A percentile compares a stretch with the other conserved stretches of the same genome.
Evolutionary conservation across 768 basidiomycete genomes (phyloP).

Genomic region (Tricholoma sp.): DNA sequence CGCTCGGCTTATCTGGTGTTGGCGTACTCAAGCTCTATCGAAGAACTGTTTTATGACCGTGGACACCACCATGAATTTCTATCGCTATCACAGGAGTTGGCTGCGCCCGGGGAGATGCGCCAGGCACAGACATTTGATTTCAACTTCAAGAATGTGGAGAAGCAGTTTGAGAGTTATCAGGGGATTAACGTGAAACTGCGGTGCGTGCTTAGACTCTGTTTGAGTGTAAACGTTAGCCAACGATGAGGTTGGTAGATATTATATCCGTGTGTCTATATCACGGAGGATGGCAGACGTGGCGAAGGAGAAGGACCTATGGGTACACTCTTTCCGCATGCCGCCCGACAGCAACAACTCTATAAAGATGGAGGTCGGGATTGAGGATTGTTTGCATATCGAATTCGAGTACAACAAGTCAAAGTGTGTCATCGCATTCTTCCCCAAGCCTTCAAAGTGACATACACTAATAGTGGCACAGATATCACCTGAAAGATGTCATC

Average conservation of each 20-base stretch:
- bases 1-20: background rate
- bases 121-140: conserved; percentile 96
- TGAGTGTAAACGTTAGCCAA: conserved; percentile 4
- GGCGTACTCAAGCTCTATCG: background rate
- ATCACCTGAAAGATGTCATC: conserved; percentile 98
- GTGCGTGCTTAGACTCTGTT: conserved; percentile 38
- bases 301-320: conserved; percentile 95
- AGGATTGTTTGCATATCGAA: conserved; percentile 98
- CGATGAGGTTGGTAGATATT: conserved; percentile 57
- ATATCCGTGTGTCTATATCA: conserved; percentile 86
- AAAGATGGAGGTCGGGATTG: conserved; percentile 99
- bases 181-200: conserved; percentile 98
- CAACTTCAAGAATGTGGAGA: conserved; percentile 98
- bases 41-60: conserved; percentile 92
- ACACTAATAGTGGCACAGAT: conserved; percentile 43
- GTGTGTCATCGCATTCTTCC: conserved; percentile 38
- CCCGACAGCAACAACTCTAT: conserved; percentile 97
- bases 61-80: conserved; percentile 98
- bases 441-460: background rate
- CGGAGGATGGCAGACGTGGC: conserved; percentile 88
- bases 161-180: conserved; percentile 96
- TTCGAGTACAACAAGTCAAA: conserved; percentile 99
- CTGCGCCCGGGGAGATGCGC: conserved; percentile 94
- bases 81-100: conserved; percentile 91
- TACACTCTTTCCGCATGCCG: conserved; percentile 98